Evolutionary conservation across 306 rosid species (phyloP).

Genomic region (Acacia acuminata): DNA sequence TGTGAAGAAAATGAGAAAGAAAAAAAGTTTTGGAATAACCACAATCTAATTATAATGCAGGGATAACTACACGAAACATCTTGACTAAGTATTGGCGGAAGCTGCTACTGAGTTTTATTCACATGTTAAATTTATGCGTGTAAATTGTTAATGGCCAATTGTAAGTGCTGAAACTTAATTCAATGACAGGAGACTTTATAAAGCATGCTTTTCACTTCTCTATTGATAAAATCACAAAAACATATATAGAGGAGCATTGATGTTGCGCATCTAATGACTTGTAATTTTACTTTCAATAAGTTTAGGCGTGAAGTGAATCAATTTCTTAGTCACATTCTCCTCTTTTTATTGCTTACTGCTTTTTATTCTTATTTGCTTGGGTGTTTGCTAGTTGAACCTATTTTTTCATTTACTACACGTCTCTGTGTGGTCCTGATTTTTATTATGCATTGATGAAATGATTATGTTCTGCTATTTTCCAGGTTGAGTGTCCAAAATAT

Average conservation of each 20-base stretch:
- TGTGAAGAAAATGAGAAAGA: too few species aligned
- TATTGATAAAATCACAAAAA: not conserved
- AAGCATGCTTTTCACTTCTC: not conserved
- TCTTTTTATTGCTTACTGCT: not conserved
- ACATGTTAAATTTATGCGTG: conserved; percentile 80
- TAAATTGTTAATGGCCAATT: conserved; percentile 34
- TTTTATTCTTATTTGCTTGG: conserved; percentile 1
- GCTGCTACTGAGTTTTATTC: conserved; percentile 88
- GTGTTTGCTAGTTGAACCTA: not conserved
- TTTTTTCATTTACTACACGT: too few species aligned
- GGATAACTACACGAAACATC: too few species aligned
- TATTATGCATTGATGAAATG: too few species aligned
- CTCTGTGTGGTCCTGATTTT: too few species aligned
- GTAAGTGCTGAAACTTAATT: conserved; percentile 1
- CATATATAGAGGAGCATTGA: not conserved
- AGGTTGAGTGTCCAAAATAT: too few species aligned
- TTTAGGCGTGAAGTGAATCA: not conserved
- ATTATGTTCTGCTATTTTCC: too few species aligned
- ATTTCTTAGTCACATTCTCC: not conserved
- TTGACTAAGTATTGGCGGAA: conserved; percentile 81
- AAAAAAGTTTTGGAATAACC: too few species aligned
- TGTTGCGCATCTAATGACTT: not conserved
- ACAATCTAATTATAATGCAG: too few species aligned
- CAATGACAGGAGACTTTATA: not conserved
- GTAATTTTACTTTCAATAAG: conserved; percentile 17